A percentile compares a stretch with the other conserved stretches of the same genome.
phyloP scores from a whole-genome alignment of 176 grass and related monocot species.

The Panicum miliaceum region DNA sequence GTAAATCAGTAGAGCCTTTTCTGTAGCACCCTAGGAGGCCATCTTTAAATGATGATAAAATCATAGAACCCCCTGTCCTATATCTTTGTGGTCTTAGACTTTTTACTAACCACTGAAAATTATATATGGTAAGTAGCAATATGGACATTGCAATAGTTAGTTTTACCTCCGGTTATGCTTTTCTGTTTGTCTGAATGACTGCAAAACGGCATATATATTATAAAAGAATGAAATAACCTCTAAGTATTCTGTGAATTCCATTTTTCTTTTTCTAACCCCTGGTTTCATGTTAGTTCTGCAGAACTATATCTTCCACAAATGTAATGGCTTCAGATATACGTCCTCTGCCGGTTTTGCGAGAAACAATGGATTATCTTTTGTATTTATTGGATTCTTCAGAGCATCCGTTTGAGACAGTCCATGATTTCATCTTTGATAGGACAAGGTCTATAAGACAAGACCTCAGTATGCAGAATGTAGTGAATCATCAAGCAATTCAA shows the following conservation, averaged over 20 bases:
- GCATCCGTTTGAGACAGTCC: conserved; percentile 66
- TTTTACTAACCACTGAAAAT: neutral
- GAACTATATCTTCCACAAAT: conserved; percentile 73
- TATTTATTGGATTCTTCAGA: conserved; percentile 61
- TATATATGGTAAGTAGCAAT: neutral
- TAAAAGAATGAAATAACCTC: neutral
- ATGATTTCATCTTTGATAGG: conserved; percentile 97
- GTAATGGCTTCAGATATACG: conserved; percentile 70
- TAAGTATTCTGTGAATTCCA: neutral
- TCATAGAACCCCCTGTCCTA: neutral
- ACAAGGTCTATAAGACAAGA: conserved; percentile 93
- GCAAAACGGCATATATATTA: neutral
- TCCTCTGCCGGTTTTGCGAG: conserved; percentile 64
- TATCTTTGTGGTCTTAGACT: neutral
- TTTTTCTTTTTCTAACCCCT: conserved; percentile 51
- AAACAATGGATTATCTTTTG: conserved; percentile 79
- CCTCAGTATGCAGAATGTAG: conserved; percentile 79
- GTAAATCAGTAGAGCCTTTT: neutral
- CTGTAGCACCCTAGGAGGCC: neutral
- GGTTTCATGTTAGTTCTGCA: conserved; percentile 81
- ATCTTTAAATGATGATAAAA: conserved; percentile 33
- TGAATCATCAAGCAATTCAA: conserved; percentile 67
- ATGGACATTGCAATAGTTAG: conserved; percentile 28
- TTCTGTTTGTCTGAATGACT: conserved; percentile 15
- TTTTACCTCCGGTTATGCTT: neutral